A percentile compares a stretch with the other conserved stretches of the same genome.
These are phyloP conservation scores for Sporothrix curviconia DNA, from an alignment of 2,329 filamentous ascomycete species.

Conservation along the genomic window DNA sequence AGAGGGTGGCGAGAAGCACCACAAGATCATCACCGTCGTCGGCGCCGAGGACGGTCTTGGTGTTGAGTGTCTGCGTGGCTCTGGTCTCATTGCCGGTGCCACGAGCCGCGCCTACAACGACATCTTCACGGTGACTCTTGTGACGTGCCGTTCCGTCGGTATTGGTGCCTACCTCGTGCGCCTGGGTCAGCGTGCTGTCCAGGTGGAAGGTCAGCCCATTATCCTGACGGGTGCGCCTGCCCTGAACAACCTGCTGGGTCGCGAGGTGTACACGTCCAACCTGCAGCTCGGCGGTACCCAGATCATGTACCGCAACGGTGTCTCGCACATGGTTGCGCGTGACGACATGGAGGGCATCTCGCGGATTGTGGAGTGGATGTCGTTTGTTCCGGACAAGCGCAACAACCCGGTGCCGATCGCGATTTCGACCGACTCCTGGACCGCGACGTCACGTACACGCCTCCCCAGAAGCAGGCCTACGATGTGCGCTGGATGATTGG, in stretches of 20 bases:
- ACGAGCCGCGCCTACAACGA: slow-evolving; percentile 97
- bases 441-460: slow-evolving; percentile 80
- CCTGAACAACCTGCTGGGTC: slow-evolving; percentile 95
- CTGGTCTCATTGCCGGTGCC: slow-evolving; percentile 94
- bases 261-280: slow-evolving; percentile 98
- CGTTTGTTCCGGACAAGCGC: slow-evolving; percentile 93
- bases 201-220: slow-evolving; percentile 97
- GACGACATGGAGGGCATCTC: slow-evolving; percentile 97
- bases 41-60: slow-evolving; percentile 93
- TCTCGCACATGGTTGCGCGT: slow-evolving; percentile 95
- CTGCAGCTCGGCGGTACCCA: slow-evolving; percentile 99
- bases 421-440: slow-evolving; percentile 80
- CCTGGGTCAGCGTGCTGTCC: slow-evolving; percentile 94
- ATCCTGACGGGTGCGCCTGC: slow-evolving; percentile 96
- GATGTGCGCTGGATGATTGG: slow-evolving; percentile 92
- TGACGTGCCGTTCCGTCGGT: slow-evolving; percentile 97
- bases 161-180: slow-evolving; percentile 98
- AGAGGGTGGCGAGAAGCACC: slow-evolving; percentile 81
- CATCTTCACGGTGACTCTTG: slow-evolving; percentile 95
- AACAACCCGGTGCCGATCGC: slow-evolving; percentile 88
- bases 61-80: slow-evolving; percentile 94
- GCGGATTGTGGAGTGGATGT: slow-evolving; percentile 97
- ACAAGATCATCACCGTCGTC: slow-evolving; percentile 90
- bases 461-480: slow-evolving; percentile 74
- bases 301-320: slow-evolving; percentile 99